These are phyloP conservation scores for Vicia villosa DNA, from an alignment of 306 rosid species.

Conservation along the genomic window DNA sequence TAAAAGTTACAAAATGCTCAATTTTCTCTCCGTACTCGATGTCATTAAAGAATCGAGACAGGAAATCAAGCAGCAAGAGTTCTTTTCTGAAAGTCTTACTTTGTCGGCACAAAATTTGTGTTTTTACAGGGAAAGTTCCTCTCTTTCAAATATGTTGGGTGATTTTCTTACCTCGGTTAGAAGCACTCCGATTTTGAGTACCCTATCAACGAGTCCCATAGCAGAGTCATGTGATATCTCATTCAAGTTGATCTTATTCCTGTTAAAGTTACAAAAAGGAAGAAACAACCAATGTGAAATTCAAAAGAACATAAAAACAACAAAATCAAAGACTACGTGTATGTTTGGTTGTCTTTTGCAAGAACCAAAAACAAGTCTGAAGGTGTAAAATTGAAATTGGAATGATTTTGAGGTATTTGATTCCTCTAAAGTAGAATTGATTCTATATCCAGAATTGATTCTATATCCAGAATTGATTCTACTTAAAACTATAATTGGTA, in stretches of 20 bases:
- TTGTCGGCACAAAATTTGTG: background rate
- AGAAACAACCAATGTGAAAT: background rate
- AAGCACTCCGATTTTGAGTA: conserved; percentile 79
- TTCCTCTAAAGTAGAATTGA: too few relatives aligned
- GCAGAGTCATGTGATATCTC: conserved; percentile 93
- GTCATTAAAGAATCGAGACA: background rate
- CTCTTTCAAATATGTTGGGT: background rate
- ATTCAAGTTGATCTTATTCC: conserved; percentile 83
- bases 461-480: too few relatives aligned
- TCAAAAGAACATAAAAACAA: background rate
- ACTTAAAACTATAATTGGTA: too few relatives aligned
- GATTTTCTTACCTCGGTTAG: conserved; percentile 70
- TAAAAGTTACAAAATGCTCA: background rate
- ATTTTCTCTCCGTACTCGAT: background rate
- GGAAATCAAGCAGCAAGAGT: background rate
- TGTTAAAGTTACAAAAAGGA: conserved; percentile 40
- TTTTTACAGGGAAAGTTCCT: background rate
- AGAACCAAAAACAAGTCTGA: too few relatives aligned
- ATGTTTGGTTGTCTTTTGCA: too few relatives aligned
- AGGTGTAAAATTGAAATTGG: too few relatives aligned
- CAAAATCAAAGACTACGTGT: background rate
- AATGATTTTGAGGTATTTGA: too few relatives aligned
- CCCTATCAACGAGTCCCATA: conserved; percentile 69
- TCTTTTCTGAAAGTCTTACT: background rate
- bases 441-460: too few relatives aligned